Evolutionary conservation across 192 early-diverging fungal species (phyloP), one percentile per base, ranked within the genome.

Genomic region (Phycomyces blakesleeanus): DNA sequence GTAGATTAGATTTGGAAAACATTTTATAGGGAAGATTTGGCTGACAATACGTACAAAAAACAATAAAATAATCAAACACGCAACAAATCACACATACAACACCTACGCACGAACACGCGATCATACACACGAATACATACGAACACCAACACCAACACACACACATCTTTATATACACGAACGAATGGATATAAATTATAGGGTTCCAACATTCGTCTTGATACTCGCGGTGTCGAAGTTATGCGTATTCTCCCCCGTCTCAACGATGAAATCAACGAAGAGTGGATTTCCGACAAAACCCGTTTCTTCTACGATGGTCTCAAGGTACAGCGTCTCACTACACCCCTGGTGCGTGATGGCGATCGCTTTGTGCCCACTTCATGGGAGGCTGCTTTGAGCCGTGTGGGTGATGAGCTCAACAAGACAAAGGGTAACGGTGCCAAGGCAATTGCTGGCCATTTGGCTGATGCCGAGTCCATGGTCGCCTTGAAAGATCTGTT

Each of bases 221-320:
- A 98, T 76, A 91, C 94, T 18, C 89, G 94, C 49, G 97, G 97
- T 67, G 78, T 92, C 25, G 94, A 98, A 76, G 93, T 98, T 16
- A 93, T 98, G 91, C 90, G 97, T 61, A 85, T 98, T 29, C 74
- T 97, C 11, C 97, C 97, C 29, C 91, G 93, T 39, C 80, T 94
- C 62, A 98, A 98, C 78, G 97, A 98, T 64, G 93, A 90, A n/a
- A 80, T 98, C 73, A 98, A 98, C 77, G 92, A 96, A 77, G 97
- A 98, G 82, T 98, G 97, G 97, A 93, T 98, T 62, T 93, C 93
- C 10, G 97, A 98, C 84, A 97, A 96, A 84, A 94, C 93, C 51
- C 87, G 97, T 34, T 97, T 93, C 70, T 87, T 89, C 47, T 93
- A 84, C 67, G 97, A 98, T 73, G 97, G 97, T 52, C 83, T 98